Evolutionary conservation across 1,139 yeast species (phyloP).

Genomic region (Blastobotrys arbuscula): DNA sequence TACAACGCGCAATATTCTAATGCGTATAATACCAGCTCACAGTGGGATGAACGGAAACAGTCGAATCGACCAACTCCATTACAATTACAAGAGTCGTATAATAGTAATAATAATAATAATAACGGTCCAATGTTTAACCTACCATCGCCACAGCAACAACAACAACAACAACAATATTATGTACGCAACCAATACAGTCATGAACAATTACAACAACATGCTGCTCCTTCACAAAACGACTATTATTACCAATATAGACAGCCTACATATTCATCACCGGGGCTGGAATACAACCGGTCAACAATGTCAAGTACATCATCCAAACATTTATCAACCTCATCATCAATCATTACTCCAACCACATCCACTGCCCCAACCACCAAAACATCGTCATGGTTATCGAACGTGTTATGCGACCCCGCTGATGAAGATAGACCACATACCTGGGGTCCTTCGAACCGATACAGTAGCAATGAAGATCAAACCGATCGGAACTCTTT

Average conservation of each 20-base stretch:
- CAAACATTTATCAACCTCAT: slow-evolving; percentile 21
- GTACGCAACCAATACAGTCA: slow-evolving; percentile 6
- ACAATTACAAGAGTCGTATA: slow-evolving; percentile 10
- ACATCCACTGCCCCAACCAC: slow-evolving; percentile 19
- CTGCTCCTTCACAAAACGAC: too few species aligned
- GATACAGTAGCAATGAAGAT: slow-evolving; percentile 26
- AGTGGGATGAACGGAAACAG: not conserved
- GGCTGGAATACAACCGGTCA: slow-evolving; percentile 17
- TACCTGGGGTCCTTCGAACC: slow-evolving; percentile 32
- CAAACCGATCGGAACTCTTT: slow-evolving; percentile 24
- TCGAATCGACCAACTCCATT: slow-evolving; percentile 14
- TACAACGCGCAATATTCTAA: slow-evolving; percentile 8
- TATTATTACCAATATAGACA: slow-evolving; percentile 4
- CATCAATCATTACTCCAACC: slow-evolving; percentile 26
- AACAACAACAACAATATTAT: slow-evolving; percentile 2
- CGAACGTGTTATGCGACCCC: slow-evolving; percentile 26
- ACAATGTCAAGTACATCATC: slow-evolving; percentile 18
- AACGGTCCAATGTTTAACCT: not conserved
- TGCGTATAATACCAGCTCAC: slow-evolving; percentile 8
- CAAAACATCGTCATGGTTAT: slow-evolving; percentile 29
- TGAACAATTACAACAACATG: slow-evolving; percentile 9
- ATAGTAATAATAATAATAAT: slow-evolving; percentile 5
- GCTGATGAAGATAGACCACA: slow-evolving; percentile 30
- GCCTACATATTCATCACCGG: slow-evolving; percentile 8
- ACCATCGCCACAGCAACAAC: not conserved